Percentiles rank a stretch among this genome's conserved stretches.
Evolutionary conservation across 2,329 filamentous ascomycete species (phyloP).

Genomic region (Botrytis sinoallii): DNA sequence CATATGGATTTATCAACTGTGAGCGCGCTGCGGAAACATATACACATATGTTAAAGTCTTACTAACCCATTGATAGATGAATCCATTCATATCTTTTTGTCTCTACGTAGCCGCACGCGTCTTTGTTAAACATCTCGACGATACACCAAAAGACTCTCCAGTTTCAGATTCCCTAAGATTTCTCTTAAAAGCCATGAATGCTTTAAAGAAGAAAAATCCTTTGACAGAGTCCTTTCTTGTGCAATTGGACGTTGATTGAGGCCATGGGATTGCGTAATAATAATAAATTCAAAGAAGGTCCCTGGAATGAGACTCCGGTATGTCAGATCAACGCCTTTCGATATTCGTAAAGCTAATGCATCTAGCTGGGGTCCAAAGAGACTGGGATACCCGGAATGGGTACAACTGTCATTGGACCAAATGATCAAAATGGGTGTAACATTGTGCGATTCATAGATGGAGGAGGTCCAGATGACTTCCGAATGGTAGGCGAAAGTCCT

Average conservation of each 20-base stretch:
- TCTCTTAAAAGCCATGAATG: conserved; percentile 84
- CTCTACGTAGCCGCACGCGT: conserved; percentile 94
- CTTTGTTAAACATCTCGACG: conserved; percentile 96
- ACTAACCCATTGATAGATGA: conserved; percentile 63
- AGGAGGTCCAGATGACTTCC: not conserved
- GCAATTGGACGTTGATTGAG: conserved; percentile 87
- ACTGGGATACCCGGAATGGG: conserved; percentile 20
- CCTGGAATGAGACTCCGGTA: conserved; percentile 40
- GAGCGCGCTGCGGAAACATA: conserved; percentile 40
- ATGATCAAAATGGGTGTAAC: conserved; percentile 23
- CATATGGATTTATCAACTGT: conserved; percentile 82
- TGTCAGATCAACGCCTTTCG: conserved; percentile 26
- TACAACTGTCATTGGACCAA: not conserved
- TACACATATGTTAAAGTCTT: not conserved
- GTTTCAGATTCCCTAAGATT: conserved; percentile 83
- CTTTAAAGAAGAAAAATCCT: conserved; percentile 81
- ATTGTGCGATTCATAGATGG: conserved; percentile 19
- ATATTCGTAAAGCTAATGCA: conserved; percentile 21
- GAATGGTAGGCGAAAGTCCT: not conserved
- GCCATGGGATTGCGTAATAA: conserved; percentile 60
- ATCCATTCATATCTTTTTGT: conserved; percentile 92
- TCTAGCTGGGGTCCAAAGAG: conserved; percentile 29
- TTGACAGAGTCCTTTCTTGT: conserved; percentile 92
- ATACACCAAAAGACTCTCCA: conserved; percentile 78
- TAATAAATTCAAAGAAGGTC: conserved; percentile 53